Base-by-base conservation (phyloP, 2,329 filamentous ascomycete species). In the Aschersonia sp. region DNA sequence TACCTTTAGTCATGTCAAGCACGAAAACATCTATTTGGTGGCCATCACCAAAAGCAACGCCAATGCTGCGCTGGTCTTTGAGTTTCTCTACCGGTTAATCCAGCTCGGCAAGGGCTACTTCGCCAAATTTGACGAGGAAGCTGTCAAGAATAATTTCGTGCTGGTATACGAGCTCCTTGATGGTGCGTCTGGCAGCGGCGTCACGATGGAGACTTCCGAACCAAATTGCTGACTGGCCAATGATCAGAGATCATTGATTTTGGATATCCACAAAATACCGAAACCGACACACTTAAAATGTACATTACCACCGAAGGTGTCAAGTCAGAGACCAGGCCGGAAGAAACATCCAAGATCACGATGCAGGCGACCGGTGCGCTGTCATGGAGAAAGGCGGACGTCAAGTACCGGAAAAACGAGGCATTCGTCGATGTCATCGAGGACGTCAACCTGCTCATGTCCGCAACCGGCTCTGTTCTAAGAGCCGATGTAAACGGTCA, bases 121-220 rank as follows among this genome's bases (percentile, higher is more conserved):
- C 74, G 90, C 86, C 62, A 97, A 97, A 68, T 95, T 98, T 62
- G 92, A 98, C 61, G 92, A 98, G 73, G 92, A 98, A 70, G 89
- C 92, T 49, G 90, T 98, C 58, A 98, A 98, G 82, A 97, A 95
- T 70, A 98, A 98, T 72, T 98, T 98, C 70, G 92, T 98, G 54
- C 74, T 98, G 55, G 88, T 98, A 40, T 98, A 98, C 67, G 92
- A 98, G 74, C 76, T 98, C 49, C 71, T 98, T 48, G 92, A 98
- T 66, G 87, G 87, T 92, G 62, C 52, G 70, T 61, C 8, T 41
- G 40, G 22, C 9, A 6, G 30, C 35, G 6, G 6, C 31, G 9
- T 10, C n/a, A 40, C 5, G 9, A 41, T n/a, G n/a, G 12, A 11
- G 9, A 12, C n/a, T 41, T 41, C 5, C 40, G 9, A 14, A 41